Evolutionary conservation across 345 rosid species (phyloP), one percentile per base, ranked within the genome.

Genomic region (Eucalyptus decipiens): DNA sequence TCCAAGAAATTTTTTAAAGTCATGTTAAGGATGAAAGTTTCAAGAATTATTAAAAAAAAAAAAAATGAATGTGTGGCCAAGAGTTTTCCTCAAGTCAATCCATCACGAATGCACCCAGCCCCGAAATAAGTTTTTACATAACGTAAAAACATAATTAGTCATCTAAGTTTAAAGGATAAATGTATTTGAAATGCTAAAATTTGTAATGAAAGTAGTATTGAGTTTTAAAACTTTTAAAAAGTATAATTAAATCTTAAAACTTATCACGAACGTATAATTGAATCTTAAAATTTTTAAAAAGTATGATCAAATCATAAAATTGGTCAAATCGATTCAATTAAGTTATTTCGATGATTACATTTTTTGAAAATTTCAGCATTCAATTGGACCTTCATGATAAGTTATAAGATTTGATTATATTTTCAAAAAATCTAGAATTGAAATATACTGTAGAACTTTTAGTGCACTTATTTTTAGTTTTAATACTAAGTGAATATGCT

Each of bases 231-330:
- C 0, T 24, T 56, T 56, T 11, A 56, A 4, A 56, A 56, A 9
- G 0, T 56, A 23, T 23, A 56, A 56, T 56, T 5, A 56, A 56
- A 56, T 56, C 1, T 24, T 24, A 10, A 56, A 56, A 9, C 0
- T 56, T 10, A 0, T 56, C 12, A 56, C 0, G 13, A 24, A 56
- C 0, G 0, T 24, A 23, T 56, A 56, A 56, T 56, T 56, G 3
- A 56, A 24, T 56, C 2, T 23, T 56, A 24, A 56, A 10, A 10
- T 23, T 56, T 56, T 56, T 5, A 56, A 1, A 56, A 56, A 56
- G 30, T 56, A 5, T 0, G 13, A 56, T 56, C 28, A 56, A 56
- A 56, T 56, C 13, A 56, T 56, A 56, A 56, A 56, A 9, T 56
- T 56, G 0, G 3, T 56, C 30, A 24, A 56, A 56, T 56, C 4